These are phyloP conservation scores for Schizophyllum commune DNA, from an alignment of 1,284 basidiomycete species.

Conservation along the genomic window DNA sequence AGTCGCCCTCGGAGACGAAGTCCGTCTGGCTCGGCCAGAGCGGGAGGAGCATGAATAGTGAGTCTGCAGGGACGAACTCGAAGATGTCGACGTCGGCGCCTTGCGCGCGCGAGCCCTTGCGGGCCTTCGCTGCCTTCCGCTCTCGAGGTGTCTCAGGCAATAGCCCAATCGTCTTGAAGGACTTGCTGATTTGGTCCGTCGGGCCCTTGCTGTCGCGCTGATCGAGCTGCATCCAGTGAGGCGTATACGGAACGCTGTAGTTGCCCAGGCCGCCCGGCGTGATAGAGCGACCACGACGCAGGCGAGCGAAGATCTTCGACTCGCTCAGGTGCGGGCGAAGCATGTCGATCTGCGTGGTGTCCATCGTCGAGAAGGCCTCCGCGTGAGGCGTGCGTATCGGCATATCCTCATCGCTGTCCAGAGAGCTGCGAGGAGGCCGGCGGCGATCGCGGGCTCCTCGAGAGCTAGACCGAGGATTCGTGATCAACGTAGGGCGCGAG, in stretches of 20 bases:
- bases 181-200: constrained; percentile 6
- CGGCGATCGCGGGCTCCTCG: neutral
- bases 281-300: no score
- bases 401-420: constrained; percentile 27
- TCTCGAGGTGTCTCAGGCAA: no score
- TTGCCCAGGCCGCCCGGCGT: no score
- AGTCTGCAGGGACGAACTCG: constrained; percentile 54
- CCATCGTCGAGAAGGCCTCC: constrained; percentile 68
- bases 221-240: constrained; percentile 51
- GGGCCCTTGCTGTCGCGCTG: constrained; percentile 30
- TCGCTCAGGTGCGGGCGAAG: constrained; percentile 15
- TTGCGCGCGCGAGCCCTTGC: neutral
- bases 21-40: constrained; percentile 75
- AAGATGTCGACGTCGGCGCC: constrained; percentile 38
- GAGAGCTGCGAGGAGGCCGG: constrained; percentile 6
- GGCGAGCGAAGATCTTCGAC: neutral
- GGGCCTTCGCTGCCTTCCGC: no score
- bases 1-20: constrained; percentile 23
- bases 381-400: constrained; percentile 58
- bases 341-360: constrained; percentile 44
- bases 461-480: neutral
- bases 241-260: no score
- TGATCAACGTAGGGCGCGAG: neutral
- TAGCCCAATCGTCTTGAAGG: constrained; percentile 17
- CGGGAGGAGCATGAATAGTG: constrained; percentile 74